Conservation (phyloP, 2,329 filamentous ascomycete species). For the Colletotrichum destructivum region DNA sequence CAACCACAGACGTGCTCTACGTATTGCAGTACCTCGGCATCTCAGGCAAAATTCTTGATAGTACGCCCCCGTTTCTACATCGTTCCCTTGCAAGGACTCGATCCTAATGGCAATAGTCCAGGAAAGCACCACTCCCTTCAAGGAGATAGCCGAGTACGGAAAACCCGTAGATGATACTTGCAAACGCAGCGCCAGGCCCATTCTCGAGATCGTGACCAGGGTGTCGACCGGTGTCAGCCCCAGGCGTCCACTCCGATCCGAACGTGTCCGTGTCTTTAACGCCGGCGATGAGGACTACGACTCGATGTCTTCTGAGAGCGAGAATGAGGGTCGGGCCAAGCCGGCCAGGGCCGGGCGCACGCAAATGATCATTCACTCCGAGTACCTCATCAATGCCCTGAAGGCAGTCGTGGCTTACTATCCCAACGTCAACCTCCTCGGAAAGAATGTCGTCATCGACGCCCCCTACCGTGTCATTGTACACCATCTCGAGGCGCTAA, state of each 20-base stretch:
- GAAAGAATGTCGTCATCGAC: constrained; percentile 55
- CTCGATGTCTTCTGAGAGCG: constrained; percentile 43
- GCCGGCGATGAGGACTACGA: constrained; percentile 45
- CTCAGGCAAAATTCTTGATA: constrained; percentile 52
- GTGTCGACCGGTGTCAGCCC: constrained; percentile 48
- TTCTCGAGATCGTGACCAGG: constrained; percentile 61
- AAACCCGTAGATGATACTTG: constrained; percentile 45
- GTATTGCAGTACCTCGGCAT: constrained; percentile 57
- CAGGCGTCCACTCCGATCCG: constrained; percentile 27
- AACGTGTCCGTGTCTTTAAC: not conserved
- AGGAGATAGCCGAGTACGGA: constrained; percentile 50
- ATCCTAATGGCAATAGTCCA: constrained; percentile 50
- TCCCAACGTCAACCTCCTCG: constrained; percentile 57
- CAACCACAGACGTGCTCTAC: constrained; percentile 57
- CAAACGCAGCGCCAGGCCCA: constrained; percentile 48
- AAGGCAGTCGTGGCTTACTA: constrained; percentile 65
- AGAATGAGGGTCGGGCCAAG: constrained; percentile 47
- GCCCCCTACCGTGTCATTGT: constrained; percentile 65
- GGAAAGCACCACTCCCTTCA: constrained; percentile 57
- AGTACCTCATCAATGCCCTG: constrained; percentile 63
- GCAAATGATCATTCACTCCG: constrained; percentile 61
- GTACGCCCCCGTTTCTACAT: constrained; percentile 47
- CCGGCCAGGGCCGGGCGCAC: constrained; percentile 51
- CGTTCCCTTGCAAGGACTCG: not conserved
- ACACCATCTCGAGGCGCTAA: constrained; percentile 62